Base-by-base conservation (phyloP, 305 asterid genomes). In the Fraxinus dipetala region DNA sequence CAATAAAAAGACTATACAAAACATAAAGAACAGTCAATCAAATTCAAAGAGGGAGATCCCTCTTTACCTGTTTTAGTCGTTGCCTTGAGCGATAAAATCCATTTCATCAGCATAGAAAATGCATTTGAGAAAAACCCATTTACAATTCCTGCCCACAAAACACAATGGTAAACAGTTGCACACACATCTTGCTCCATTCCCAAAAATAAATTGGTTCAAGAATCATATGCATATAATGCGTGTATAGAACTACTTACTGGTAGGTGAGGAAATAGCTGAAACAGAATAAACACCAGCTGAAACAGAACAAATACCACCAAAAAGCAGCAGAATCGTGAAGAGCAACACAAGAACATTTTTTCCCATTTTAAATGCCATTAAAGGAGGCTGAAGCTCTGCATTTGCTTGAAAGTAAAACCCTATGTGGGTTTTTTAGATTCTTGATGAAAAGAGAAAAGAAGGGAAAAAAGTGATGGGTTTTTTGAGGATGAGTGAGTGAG, bases 41-140 rank as follows among this genome's bases (percentile, higher is more conserved):
- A 76, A 59, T 59, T 59, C 30, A 7, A 59, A 59, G 14, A 59
- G 2, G 69, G 80, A 75, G 81, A 63, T 79, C 87, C 87, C 84
- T 84, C 79, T 78, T 28, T 80, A 95, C 98, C 96, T 70, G 97
- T 92, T 87, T 94, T 96, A 65, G 96, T 89, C 6, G 95, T 90
- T 75, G 94, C 82, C 88, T 86, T 94, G 79, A 94, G 91, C 63
- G 99, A 94, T 79, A 87, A 84, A 82, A 86, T 77, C 97, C 97
- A 94, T 85, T 93, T 94, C 98, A 90, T 90, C 88, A 90, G 89
- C 93, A 87, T 79, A 8, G 98, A 82, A 72, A 91, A 86, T 28
- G 94, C 95, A 86, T 94, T 94, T 11, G 98, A 90, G 88, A 96
- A 87, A 83, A 89, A 84, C 84, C 97, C 99, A 87, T 92, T 91